phyloP scores from a whole-genome alignment of 352 stramenopile genomes.

The Phytophthora pistaciae region DNA sequence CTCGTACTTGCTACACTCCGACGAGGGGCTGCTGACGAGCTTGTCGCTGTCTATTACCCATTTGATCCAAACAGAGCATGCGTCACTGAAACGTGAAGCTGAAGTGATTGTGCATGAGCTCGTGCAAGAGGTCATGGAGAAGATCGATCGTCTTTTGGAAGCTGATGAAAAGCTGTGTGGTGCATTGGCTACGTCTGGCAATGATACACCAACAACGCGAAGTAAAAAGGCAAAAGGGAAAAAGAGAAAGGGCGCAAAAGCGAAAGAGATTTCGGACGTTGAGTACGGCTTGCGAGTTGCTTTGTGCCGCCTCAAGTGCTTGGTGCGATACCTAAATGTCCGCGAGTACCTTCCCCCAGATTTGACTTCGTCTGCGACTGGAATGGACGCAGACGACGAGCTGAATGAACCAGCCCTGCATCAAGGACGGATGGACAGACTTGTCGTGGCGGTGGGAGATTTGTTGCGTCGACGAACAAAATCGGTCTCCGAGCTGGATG shows the following conservation, averaged over 20 bases:
- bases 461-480: slow-evolving; percentile 65
- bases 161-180: slow-evolving; percentile 59
- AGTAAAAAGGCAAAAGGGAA: slow-evolving; percentile 38
- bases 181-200: slow-evolving; percentile 13
- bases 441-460: slow-evolving; percentile 43
- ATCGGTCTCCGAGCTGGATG: slow-evolving; percentile 53
- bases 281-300: slow-evolving; percentile 75
- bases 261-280: slow-evolving; percentile 67
- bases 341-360: slow-evolving; percentile 65
- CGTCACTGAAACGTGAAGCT: slow-evolving; percentile 81
- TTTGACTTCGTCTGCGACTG: slow-evolving; percentile 13
- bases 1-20: slow-evolving; percentile 70
- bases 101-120: slow-evolving; percentile 83
- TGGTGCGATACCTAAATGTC: slow-evolving; percentile 73
- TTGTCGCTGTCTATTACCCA: slow-evolving; percentile 77
- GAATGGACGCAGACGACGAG: slow-evolving; percentile 3
- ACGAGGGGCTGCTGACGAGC: slow-evolving; percentile 75
- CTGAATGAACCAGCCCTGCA: not conserved
- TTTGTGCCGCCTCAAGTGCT: slow-evolving; percentile 65
- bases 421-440: slow-evolving; percentile 47
- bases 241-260: slow-evolving; percentile 44
- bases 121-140: slow-evolving; percentile 73
- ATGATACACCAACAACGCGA: slow-evolving; percentile 29
- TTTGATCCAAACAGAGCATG: slow-evolving; percentile 75
- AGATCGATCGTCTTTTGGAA: slow-evolving; percentile 58